A percentile compares a stretch with the other conserved stretches of the same genome.
These are phyloP conservation scores for Alternaria sp. DNA, from an alignment of 2,329 filamentous ascomycete genomes.

Conservation along the genomic window DNA sequence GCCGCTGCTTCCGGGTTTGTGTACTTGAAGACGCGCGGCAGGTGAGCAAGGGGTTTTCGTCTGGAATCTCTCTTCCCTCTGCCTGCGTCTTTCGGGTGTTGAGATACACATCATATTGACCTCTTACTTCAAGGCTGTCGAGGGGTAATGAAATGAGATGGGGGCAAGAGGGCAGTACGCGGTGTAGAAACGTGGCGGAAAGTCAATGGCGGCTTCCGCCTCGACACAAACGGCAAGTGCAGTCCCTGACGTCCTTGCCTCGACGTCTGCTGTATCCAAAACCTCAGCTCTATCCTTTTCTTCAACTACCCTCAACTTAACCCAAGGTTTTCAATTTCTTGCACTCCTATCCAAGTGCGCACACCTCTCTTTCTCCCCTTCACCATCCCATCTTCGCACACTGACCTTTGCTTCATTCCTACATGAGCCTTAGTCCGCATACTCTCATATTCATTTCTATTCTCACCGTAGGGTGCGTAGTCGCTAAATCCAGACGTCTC, in stretches of 20 bases:
- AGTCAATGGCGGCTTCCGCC: not conserved
- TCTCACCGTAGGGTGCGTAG: not conserved
- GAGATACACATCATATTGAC: not conserved
- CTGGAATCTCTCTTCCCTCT: not conserved
- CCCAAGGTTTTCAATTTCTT: fast-evolving
- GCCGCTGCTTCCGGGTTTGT: not conserved
- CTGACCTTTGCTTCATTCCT: not conserved
- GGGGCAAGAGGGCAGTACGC: too few relatives aligned
- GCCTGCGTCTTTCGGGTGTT: not conserved
- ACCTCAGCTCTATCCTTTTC: not conserved
- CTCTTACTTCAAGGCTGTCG: not conserved
- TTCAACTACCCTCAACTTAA: not conserved
- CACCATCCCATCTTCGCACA: not conserved
- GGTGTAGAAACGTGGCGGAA: not conserved
- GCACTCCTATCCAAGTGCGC: too few relatives aligned
- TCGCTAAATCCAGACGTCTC: too few relatives aligned
- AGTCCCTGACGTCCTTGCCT: not conserved
- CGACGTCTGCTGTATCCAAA: not conserved
- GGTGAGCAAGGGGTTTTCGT: not conserved
- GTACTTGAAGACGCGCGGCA: not conserved
- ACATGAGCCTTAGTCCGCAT: not conserved
- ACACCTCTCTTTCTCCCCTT: too few relatives aligned
- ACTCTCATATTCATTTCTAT: not conserved
- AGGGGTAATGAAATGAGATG: too few relatives aligned
- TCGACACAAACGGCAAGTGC: not conserved